These are phyloP conservation scores for Diphasiastrum complanatum DNA, from an alignment of 83 land plant genomes.

Conservation along the genomic window DNA sequence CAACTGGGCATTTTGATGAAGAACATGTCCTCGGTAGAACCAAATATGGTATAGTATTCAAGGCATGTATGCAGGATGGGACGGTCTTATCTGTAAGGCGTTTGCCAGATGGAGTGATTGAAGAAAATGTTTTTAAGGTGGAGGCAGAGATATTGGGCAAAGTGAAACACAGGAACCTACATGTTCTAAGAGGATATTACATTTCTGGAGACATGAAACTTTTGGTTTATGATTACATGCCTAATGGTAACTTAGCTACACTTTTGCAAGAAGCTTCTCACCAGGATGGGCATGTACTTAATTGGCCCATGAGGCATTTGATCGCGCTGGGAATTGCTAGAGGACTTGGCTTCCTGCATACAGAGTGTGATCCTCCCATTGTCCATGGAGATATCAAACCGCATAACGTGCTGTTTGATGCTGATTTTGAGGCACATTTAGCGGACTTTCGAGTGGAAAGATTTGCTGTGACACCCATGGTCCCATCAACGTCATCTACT, in stretches of 20 bases:
- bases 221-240: slow-evolving; percentile 61
- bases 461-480: slow-evolving; percentile 25
- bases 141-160: slow-evolving; percentile 54
- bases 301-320: slow-evolving; percentile 45
- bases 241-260: slow-evolving; percentile 55
- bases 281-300: slow-evolving; percentile 32
- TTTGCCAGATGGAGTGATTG: not conserved
- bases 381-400: slow-evolving; percentile 67
- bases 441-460: slow-evolving; percentile 68
- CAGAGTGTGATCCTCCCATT: slow-evolving; percentile 53
- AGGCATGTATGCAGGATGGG: not conserved
- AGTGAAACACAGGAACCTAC: slow-evolving; percentile 51
- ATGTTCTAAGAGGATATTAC: slow-evolving; percentile 51
- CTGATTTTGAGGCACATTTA: slow-evolving; percentile 49
- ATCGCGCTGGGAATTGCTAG: slow-evolving; percentile 62
- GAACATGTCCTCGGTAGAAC: not conserved
- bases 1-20: not conserved
- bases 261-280: slow-evolving; percentile 40
- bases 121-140: slow-evolving; percentile 14
- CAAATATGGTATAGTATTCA: not conserved
- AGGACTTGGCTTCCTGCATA: slow-evolving; percentile 57
- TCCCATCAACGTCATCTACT: slow-evolving; percentile 21
- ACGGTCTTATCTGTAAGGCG: not conserved
- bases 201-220: slow-evolving; percentile 31
- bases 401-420: slow-evolving; percentile 56